phyloP scores from a whole-genome alignment of 306 rosid genomes.

The Hippophae tibetana region DNA sequence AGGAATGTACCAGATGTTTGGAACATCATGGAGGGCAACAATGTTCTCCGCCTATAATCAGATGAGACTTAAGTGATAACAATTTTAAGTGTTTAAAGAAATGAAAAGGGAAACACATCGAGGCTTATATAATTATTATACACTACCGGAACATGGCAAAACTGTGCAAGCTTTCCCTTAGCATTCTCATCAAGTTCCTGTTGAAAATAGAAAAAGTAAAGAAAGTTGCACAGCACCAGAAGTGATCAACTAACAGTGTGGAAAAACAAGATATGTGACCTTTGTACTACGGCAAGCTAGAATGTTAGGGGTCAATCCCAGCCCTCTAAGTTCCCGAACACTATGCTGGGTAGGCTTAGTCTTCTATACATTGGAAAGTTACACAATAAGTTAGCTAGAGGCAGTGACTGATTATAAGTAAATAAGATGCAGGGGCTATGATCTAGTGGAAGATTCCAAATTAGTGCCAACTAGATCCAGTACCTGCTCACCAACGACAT shows the following conservation, averaged over 20 bases:
- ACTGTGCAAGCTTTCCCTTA: constrained; percentile 68
- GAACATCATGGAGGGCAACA: constrained; percentile 68
- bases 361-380: constrained; percentile 41
- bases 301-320: constrained; percentile 74
- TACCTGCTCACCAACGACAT: constrained; percentile 91
- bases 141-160: constrained; percentile 80
- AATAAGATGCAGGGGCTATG: constrained; percentile 5
- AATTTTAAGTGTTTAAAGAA: background rate
- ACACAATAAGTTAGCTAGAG: constrained; percentile 7
- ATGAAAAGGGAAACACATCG: constrained; percentile 12
- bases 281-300: constrained; percentile 81
- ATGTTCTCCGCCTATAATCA: constrained; percentile 55
- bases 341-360: constrained; percentile 92
- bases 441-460: background rate
- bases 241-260: constrained; percentile 5
- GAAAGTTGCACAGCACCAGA: constrained; percentile 4
- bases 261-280: constrained; percentile 30
- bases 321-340: constrained; percentile 78
- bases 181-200: constrained; percentile 67
- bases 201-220: constrained; percentile 18
- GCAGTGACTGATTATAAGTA: constrained; percentile 2
- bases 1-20: constrained; percentile 82
- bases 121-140: background rate
- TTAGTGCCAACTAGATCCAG: constrained; percentile 1
- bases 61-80: constrained; percentile 4